Conservation (phyloP, 1,284 basidiomycete genomes). For the Leccinum pseudoinsigne region DNA sequence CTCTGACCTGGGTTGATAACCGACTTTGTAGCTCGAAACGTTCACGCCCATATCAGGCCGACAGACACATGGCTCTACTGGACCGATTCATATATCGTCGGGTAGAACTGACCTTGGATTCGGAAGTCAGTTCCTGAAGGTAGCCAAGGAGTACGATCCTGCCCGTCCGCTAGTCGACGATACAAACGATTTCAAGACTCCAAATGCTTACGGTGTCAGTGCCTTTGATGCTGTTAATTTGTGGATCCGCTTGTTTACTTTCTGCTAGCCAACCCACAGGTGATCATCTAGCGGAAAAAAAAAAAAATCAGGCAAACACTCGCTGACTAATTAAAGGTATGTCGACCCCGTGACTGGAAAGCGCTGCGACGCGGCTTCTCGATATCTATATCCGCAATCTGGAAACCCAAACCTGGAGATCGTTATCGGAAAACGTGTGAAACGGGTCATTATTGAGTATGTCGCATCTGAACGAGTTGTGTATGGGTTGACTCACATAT, state of each 20-base stretch:
- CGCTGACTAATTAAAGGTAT: constrained; percentile 38
- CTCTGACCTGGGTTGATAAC: neutral
- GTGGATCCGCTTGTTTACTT: neutral
- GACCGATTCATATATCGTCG: constrained; percentile 53
- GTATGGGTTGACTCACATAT: neutral
- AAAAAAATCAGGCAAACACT: neutral
- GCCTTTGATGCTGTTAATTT: neutral
- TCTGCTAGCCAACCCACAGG: constrained; percentile 11
- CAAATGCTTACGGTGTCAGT: constrained; percentile 48
- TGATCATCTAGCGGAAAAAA: constrained; percentile 3
- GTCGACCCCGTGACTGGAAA: constrained; percentile 50
- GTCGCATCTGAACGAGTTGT: neutral
- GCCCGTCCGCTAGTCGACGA: constrained; percentile 42
- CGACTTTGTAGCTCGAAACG: constrained; percentile 45
- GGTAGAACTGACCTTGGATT: constrained; percentile 38
- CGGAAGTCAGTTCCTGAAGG: constrained; percentile 46
- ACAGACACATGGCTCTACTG: constrained; percentile 49
- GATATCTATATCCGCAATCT: constrained; percentile 54
- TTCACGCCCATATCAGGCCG: constrained; percentile 39
- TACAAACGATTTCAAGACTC: constrained; percentile 41
- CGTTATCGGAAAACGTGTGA: constrained; percentile 41
- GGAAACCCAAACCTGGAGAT: constrained; percentile 44
- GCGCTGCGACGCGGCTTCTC: constrained; percentile 58
- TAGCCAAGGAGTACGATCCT: constrained; percentile 45
- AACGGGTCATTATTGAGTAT: constrained; percentile 51